Evolutionary conservation across 176 grass and related monocot genomes (phyloP), one percentile per base, ranked within the genome.

Genomic region (Carex parvula): DNA sequence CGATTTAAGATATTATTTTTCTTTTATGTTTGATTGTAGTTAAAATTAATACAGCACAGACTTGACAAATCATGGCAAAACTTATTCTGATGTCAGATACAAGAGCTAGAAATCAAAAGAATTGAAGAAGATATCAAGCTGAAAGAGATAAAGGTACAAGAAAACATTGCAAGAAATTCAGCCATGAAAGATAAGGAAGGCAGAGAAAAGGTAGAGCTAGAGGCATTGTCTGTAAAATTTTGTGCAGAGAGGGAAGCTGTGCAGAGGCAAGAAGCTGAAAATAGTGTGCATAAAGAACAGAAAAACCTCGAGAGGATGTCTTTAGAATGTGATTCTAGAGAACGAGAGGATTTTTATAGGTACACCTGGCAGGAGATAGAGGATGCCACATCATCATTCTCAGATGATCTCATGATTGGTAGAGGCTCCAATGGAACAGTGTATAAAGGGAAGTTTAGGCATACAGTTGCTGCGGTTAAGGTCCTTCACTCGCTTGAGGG

Each of bases 311-410:
- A 42, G 71, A 88, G 21, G 59, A 77, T 64, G 69, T 75, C 79
- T 74, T 74, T 46, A 56, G 91, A 91, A 68, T 68, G 60, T 67
- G 66, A 80, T 84, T 75, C 54, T 21, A 81, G 82, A 67, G 81
- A 87, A 22, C 48, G 64, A 81, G 89, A 70, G 46, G 58, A 71
- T 21, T 85, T 70, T 61, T 56, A 85, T 60, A 75, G 83, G 83
- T 98, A 90, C 66, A 90, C 88, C 57, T 98, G 96, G 96, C 90
- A 91, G 74, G 96, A 98, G 65, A 93, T 95, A 33, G 83, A 89
- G 33, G 88, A 35, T 90, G 95, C 89, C 18, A 95, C 96, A 22
- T 90, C 83, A 63, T 90, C 89, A 9, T 98, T 98, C 82, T 98
- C 91, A 33, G 85, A 89, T 39, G 69, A 77, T 15, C 69, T 85